phyloP scores from a whole-genome alignment of 2,329 filamentous ascomycete genomes.

The Cladosporium austrohemisphaericum region DNA sequence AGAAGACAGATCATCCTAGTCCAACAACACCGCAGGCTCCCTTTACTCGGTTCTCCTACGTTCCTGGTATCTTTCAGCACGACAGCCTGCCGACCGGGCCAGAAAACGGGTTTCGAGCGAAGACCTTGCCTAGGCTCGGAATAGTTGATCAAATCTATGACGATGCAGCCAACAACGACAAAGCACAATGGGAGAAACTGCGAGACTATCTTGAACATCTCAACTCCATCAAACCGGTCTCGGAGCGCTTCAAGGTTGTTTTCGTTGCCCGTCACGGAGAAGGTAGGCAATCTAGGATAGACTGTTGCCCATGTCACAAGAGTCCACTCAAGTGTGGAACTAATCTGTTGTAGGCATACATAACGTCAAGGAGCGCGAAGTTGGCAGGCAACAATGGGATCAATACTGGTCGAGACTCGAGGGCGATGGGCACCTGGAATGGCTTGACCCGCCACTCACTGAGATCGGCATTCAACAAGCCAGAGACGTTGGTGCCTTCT shows the following conservation, averaged over 20 bases:
- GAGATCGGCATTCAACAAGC: not conserved
- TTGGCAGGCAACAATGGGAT: not conserved
- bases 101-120: not conserved
- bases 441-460: not conserved
- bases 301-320: too few relatives aligned
- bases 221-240: not conserved
- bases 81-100: not conserved
- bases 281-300: not conserved
- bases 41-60: too few relatives aligned
- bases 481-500: not conserved
- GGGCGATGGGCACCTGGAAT: not conserved
- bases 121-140: not conserved
- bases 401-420: not conserved
- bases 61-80: not conserved
- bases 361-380: not conserved
- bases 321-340: too few relatives aligned
- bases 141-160: not conserved
- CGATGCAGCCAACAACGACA: not conserved
- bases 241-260: not conserved
- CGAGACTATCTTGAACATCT: not conserved
- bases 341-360: not conserved
- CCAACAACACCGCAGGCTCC: too few relatives aligned
- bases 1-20: too few relatives aligned
- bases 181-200: not conserved
- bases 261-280: not conserved